Conservation (phyloP, 2,329 filamentous ascomycete species). For the Penicillium sp. region DNA sequence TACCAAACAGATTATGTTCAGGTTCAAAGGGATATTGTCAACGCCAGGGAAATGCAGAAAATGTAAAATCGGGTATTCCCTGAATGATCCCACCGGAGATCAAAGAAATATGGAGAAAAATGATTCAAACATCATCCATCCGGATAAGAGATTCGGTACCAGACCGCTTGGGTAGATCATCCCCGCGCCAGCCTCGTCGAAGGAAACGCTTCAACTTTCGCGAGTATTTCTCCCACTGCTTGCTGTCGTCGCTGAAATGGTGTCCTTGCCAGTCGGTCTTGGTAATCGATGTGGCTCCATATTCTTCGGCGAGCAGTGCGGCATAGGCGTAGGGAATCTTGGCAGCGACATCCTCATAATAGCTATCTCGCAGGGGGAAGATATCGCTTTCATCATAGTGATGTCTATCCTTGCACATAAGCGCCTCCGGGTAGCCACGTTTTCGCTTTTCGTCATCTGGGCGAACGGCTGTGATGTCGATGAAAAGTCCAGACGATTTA, state of each 20-base stretch:
- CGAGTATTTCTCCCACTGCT: slow-evolving; percentile 30
- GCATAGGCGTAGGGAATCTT: slow-evolving; percentile 59
- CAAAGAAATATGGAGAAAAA: neutral
- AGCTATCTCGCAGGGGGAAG: slow-evolving; percentile 56
- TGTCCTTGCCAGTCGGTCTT: slow-evolving; percentile 47
- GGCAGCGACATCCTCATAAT: slow-evolving; percentile 55
- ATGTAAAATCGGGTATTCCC: neutral
- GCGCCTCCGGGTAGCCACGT: slow-evolving; percentile 40
- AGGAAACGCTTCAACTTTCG: slow-evolving; percentile 7
- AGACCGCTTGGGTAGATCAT: slow-evolving; percentile 6
- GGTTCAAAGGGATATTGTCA: slow-evolving; percentile 1
- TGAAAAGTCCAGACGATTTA: slow-evolving; percentile 58
- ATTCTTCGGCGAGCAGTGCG: slow-evolving; percentile 55
- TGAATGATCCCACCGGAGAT: neutral
- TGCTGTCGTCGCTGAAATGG: slow-evolving; percentile 33
- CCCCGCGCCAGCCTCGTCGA: slow-evolving; percentile 5
- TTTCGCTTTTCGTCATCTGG: slow-evolving; percentile 43
- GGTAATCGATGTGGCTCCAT: slow-evolving; percentile 51
- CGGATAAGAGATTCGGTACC: slow-evolving; percentile 2
- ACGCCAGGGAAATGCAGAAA: slow-evolving; percentile 12
- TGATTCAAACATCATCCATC: slow-evolving; percentile 2
- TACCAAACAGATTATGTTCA: slow-evolving; percentile 1
- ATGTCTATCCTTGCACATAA: slow-evolving; percentile 61
- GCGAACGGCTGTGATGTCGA: slow-evolving; percentile 61
- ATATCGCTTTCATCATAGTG: slow-evolving; percentile 54